These are phyloP conservation scores for Neofusicoccum kwambonambiense DNA, from an alignment of 2,329 filamentous ascomycete species.

Conservation along the genomic window DNA sequence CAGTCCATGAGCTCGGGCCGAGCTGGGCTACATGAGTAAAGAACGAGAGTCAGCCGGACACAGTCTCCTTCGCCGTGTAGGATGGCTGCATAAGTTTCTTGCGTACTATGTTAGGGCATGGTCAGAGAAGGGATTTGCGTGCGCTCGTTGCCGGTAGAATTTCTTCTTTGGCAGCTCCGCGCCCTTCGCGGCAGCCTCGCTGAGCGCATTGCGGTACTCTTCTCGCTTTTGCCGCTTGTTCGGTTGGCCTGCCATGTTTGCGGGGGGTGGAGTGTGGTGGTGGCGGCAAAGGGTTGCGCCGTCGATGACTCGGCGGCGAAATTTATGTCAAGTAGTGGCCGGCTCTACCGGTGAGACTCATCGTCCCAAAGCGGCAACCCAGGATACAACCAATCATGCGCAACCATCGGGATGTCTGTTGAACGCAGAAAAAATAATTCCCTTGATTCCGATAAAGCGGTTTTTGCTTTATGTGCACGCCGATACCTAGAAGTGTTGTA, in stretches of 20 bases:
- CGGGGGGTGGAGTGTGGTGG: not conserved
- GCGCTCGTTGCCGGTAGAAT: conserved; percentile 93
- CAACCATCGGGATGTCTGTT: not conserved
- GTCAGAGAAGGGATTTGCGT: conserved; percentile 97
- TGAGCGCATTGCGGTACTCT: conserved; percentile 41
- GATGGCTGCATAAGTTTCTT: not conserved
- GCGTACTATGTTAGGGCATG: conserved; percentile 81
- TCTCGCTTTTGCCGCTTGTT: conserved; percentile 46
- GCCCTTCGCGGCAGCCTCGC: conserved; percentile 54
- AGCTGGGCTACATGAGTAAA: conserved; percentile 59
- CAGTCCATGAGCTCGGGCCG: conserved; percentile 87
- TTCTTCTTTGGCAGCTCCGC: conserved; percentile 82
- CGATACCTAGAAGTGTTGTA: conserved; percentile 17
- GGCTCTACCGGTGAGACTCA: not conserved
- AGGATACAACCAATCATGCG: not conserved
- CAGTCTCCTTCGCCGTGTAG: not conserved
- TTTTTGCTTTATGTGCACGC: conserved; percentile 17
- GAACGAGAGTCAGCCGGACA: not conserved
- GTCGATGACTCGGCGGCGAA: conserved; percentile 12
- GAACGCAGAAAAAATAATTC: not conserved
- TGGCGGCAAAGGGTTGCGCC: conserved; percentile 9
- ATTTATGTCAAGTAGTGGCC: conserved; percentile 6
- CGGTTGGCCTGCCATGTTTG: conserved; percentile 34
- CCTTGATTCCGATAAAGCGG: conserved; percentile 11
- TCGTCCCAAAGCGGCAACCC: conserved; percentile 6